Evolutionary conservation across 768 basidiomycete species (phyloP), one percentile per base, ranked within the genome.

Genomic region (Kwoniella botswanensis): DNA sequence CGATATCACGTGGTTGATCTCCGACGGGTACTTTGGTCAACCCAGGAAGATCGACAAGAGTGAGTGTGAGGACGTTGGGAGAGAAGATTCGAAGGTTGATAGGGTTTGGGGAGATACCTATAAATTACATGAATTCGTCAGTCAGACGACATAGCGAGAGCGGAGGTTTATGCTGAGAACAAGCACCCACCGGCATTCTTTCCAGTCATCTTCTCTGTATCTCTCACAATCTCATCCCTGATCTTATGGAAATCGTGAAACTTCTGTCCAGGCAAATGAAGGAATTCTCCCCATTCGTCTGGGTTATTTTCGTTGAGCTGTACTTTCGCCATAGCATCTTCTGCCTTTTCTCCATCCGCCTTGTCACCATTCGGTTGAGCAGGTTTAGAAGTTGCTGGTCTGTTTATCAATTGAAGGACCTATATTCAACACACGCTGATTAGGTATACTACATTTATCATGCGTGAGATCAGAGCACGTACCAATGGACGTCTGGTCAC

Each of bases 271-370:
- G 96, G 97, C 50, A 98, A 88, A 77, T 86, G 94, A 41, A 98
- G 87, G 88, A 99, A 99, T 85, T 99, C 97, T 77, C 96, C 97
- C 97, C 97, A 99, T 84, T 98, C 97, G 76, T 97, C 90, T 66
- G 90, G 86, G 82, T 98, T 98, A 84, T 91, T 93, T 35, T 88
- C 86, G 71, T 91, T 90, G 22, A 78, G 46, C 57, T 74, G 73
- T 85, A 92, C 92, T 41, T 84, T 82, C 12, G 86, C 86, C 75
- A 87, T 86, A 62, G 87, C 87, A 61, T 85, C 83, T 26, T 86
- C 88, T 72, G 71, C 58, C 60, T 74, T 73, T 17, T 74, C 79
- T 10, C 70, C 63, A 29, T 62, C 53, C 7, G 55, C 61, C 24
- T 70, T 70, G 22, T 59, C 59, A 1, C 71, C 73, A 65, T 75